phyloP scores from a whole-genome alignment of 805 yeast species.

The Yarrowia sp. region DNA sequence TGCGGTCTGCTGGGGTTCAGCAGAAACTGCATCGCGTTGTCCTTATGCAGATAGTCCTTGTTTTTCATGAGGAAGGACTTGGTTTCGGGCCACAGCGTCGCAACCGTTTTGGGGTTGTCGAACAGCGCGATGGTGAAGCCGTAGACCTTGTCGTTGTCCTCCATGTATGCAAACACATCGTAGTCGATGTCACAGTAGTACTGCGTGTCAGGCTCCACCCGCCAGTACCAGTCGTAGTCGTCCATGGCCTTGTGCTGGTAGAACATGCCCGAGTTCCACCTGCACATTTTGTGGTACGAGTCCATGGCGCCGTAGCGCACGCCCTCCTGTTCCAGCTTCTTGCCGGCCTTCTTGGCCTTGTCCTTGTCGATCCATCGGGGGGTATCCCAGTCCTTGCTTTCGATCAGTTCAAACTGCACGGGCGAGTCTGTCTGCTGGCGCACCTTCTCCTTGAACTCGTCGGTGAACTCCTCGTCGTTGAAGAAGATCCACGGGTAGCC shows the following conservation, averaged over 20 bases:
- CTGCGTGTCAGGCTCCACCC: conserved; percentile 92
- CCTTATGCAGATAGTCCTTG: conserved; percentile 63
- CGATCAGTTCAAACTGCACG: conserved; percentile 47
- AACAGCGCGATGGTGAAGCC: conserved; percentile 82
- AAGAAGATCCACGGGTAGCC: conserved; percentile 78
- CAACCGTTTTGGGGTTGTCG: conserved; percentile 82
- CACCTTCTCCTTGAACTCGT: conserved; percentile 52
- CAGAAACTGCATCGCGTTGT: conserved; percentile 42
- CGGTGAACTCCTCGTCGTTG: conserved; percentile 66
- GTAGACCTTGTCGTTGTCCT: conserved; percentile 72
- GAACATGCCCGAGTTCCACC: conserved; percentile 89
- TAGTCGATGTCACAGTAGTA: conserved; percentile 69
- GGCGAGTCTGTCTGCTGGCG: conserved; percentile 42
- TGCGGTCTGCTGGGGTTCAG: conserved; percentile 17
- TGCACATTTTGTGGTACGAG: conserved; percentile 89
- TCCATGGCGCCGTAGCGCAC: conserved; percentile 64
- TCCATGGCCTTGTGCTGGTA: conserved; percentile 70
- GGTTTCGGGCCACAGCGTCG: conserved; percentile 74
- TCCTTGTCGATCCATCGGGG: conserved; percentile 55
- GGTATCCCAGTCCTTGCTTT: conserved; percentile 53
- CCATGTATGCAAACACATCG: conserved; percentile 83
- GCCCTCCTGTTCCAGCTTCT: conserved; percentile 36
- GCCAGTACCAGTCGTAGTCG: conserved; percentile 85
- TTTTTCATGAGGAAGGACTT: conserved; percentile 60
- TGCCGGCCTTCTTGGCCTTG: conserved; percentile 44